Conservation (phyloP, 2,329 filamentous ascomycete species). For the Verticillium alfalfae region DNA sequence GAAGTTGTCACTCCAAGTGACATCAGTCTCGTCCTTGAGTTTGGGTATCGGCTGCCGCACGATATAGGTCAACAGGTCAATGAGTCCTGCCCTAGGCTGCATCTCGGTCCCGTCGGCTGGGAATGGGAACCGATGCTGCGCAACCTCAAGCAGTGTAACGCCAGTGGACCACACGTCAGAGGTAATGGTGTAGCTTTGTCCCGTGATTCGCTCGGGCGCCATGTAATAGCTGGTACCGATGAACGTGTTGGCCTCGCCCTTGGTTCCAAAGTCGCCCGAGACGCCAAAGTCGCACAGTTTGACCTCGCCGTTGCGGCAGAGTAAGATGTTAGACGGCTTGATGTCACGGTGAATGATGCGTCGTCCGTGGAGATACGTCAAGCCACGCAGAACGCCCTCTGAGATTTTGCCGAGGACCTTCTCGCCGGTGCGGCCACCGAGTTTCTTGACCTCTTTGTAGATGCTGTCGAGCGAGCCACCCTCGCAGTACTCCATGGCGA, state of each 20-base stretch:
- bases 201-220: conserved; percentile 96
- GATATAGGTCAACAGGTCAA: conserved; percentile 95
- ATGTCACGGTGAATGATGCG: conserved; percentile 99
- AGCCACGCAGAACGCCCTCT: conserved; percentile 85
- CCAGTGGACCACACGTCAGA: conserved; percentile 98
- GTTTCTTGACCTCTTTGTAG: conserved; percentile 93
- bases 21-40: conserved; percentile 88
- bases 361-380: conserved; percentile 91
- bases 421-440: conserved; percentile 90
- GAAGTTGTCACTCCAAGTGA: conserved; percentile 92
- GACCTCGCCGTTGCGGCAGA: conserved; percentile 87
- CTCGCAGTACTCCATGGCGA: conserved; percentile 99
- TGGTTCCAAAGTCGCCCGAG: conserved; percentile 95
- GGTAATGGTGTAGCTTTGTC: conserved; percentile 96
- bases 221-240: conserved; percentile 99
- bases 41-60: conserved; percentile 93
- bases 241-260: conserved; percentile 97
- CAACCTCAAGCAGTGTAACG: conserved; percentile 97
- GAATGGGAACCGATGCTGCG: conserved; percentile 97
- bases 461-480: conserved; percentile 94
- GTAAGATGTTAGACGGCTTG: conserved; percentile 94
- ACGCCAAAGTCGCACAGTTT: conserved; percentile 99
- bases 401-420: conserved; percentile 97
- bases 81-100: conserved; percentile 86
- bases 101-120: conserved; percentile 93